Base-by-base conservation (phyloP, 148 eudicot genomes). In the Rhododendron vialii region DNA sequence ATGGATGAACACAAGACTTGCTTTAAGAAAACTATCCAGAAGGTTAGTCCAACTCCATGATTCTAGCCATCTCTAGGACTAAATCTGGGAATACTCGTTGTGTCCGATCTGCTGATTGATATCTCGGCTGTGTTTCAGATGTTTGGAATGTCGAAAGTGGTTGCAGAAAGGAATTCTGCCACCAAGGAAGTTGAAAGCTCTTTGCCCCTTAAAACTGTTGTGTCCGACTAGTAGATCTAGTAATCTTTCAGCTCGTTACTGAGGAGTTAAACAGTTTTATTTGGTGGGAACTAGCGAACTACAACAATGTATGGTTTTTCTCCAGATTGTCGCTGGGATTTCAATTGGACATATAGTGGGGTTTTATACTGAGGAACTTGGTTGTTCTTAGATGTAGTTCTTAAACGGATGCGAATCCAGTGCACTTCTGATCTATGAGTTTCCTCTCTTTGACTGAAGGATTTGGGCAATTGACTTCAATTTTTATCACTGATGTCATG, bases 1-100 rank as follows among this genome's bases (percentile, higher is more conserved):
- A 91, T 92, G 95, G 99, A 95, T 71, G 99, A 96, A 87, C 99
- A 96, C 90, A 94, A 92, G 87, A 92, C 93, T 53, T 96, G 99
- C 90, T 94, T 95, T 59, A 91, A 92, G 82, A 96, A 96, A 87
- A 95, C 98, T 28, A 90, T 95, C 75, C 88, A 91, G 82, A 96
- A 96, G 97, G 98, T 95, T 78, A 73, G 82, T 76, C 48, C 76
- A 69, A 1, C 43, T 17, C 53, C 75, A 59, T 50, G 43, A 36
- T 61, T n/a, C 30, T 67, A 43, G 35, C 36, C 14, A 4, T 81
- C 30, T 57, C 48, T 7, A 35, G 33, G 47, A 20, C 48, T 55
- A 17, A 17, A 17, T 17, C 57, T 83, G 28, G 17, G 11, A 30
- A 8, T 55, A 55, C 35, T 20, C 84, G 45, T 65, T 2, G 17